Percentiles rank a stretch among this genome's conserved stretches.
Conservation (phyloP, 2,329 filamentous ascomycete genomes). For the Penicillium rolfsii region DNA sequence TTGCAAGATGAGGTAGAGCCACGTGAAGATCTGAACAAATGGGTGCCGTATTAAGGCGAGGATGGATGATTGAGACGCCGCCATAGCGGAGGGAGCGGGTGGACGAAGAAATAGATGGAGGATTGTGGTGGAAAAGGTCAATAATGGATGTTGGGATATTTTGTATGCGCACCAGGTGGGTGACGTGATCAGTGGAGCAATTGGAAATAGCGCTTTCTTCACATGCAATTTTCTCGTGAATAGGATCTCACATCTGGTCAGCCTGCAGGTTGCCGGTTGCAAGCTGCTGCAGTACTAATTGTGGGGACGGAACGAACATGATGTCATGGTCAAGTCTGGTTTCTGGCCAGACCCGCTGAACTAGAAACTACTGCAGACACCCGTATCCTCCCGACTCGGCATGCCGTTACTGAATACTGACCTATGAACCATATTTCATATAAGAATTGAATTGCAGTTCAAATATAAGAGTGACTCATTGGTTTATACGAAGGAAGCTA, state of each 20-base stretch:
- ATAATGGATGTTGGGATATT: not conserved
- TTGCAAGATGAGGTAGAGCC: constrained; percentile 38
- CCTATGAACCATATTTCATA: no score
- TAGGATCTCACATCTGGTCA: not conserved
- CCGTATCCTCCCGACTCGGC: not conserved
- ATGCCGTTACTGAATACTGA: not conserved
- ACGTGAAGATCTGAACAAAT: constrained; percentile 36
- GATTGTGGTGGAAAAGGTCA: not conserved
- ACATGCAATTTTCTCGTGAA: not conserved
- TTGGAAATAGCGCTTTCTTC: not conserved
- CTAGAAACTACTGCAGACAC: not conserved
- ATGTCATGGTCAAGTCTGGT: not conserved
- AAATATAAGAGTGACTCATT: no score
- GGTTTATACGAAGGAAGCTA: no score
- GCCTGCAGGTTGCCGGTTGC: not conserved
- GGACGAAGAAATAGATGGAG: not conserved
- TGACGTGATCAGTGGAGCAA: constrained; percentile 1
- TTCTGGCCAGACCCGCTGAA: not conserved
- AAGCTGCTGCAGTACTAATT: not conserved
- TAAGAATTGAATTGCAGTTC: not conserved
- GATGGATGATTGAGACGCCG: constrained; percentile 23
- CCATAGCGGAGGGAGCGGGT: constrained; percentile 14
- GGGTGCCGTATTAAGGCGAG: constrained; percentile 33
- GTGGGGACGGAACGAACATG: not conserved
- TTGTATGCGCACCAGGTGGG: not conserved